Conservation (phyloP, 352 stramenopile species). For the Pythium aphanidermatum region DNA sequence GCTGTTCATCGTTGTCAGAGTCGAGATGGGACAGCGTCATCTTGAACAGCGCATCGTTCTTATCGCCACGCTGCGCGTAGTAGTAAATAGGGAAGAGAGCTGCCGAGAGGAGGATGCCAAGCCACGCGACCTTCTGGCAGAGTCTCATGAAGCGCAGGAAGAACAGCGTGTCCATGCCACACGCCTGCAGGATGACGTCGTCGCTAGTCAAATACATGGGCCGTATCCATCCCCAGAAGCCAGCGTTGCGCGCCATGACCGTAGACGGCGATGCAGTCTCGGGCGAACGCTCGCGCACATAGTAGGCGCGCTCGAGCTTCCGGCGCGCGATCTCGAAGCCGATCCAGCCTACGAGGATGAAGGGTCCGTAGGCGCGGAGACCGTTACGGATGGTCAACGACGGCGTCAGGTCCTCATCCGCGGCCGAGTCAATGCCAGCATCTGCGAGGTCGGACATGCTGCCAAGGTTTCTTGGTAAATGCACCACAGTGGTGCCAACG, state of each 20-base stretch:
- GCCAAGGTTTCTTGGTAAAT: no score
- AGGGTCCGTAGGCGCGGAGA: slow-evolving; percentile 58
- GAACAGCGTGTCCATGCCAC: slow-evolving; percentile 77
- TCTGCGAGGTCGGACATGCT: not conserved
- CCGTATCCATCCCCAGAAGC: slow-evolving; percentile 48
- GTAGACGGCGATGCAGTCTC: slow-evolving; percentile 50
- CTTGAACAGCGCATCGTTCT: slow-evolving; percentile 35
- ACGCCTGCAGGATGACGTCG: slow-evolving; percentile 60
- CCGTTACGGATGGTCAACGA: slow-evolving; percentile 59
- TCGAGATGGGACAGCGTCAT: slow-evolving; percentile 67
- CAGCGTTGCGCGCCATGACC: slow-evolving; percentile 24
- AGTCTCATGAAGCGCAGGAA: slow-evolving; percentile 70
- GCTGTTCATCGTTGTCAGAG: slow-evolving; percentile 25
- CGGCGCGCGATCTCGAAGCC: slow-evolving; percentile 56
- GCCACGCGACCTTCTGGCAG: slow-evolving; percentile 60
- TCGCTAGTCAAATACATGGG: slow-evolving; percentile 55
- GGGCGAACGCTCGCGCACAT: slow-evolving; percentile 54
- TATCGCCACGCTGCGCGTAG: slow-evolving; percentile 31
- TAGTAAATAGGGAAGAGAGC: slow-evolving; percentile 80
- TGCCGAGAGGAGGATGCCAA: slow-evolving; percentile 50
- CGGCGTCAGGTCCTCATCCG: slow-evolving; percentile 41
- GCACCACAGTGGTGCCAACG: no score
- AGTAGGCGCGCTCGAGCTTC: slow-evolving; percentile 59
- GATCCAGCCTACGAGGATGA: slow-evolving; percentile 57
- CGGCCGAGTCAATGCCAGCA: slow-evolving; percentile 1